Conservation (phyloP, 208 protist species). For the Acanthamoeba culbertsoni region DNA sequence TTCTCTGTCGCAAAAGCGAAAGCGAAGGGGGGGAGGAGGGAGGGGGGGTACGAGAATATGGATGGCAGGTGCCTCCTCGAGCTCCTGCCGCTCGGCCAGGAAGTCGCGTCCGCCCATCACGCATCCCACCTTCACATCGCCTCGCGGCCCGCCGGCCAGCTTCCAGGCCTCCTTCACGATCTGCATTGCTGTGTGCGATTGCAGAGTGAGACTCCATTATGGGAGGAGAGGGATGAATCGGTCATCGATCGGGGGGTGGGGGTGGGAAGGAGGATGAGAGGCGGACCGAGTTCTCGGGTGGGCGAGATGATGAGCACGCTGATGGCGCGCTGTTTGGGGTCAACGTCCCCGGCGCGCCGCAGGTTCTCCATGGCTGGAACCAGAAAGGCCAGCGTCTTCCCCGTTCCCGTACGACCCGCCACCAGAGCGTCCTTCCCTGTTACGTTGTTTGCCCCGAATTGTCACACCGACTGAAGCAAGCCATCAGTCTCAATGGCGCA, state of each 20-base stretch:
- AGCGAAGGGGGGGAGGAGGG: background rate
- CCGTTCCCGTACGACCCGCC: background rate
- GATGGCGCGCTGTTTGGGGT: background rate
- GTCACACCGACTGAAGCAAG: background rate
- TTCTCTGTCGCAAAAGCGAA: background rate
- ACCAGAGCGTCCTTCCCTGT: background rate
- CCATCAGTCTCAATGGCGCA: background rate
- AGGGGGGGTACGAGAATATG: background rate
- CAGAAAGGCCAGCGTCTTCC: background rate
- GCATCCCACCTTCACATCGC: background rate
- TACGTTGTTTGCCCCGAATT: background rate
- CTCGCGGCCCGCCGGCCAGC: background rate
- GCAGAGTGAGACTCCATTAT: background rate
- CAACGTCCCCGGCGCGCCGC: background rate
- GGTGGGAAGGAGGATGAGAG: slow-evolving; percentile 71
- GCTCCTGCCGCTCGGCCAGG: slow-evolving; percentile 83
- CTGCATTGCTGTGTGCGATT: background rate
- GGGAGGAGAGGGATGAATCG: slow-evolving; percentile 45
- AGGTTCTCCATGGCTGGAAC: background rate
- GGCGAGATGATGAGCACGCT: slow-evolving; percentile 96
- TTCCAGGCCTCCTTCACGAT: background rate
- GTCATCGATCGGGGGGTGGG: background rate
- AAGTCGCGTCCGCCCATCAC: slow-evolving; percentile 88
- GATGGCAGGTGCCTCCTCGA: slow-evolving; percentile 78
- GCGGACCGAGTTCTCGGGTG: slow-evolving; percentile 97